Conservation (phyloP, 202 grass and related monocot genomes). For the Carex sylvatica region DNA sequence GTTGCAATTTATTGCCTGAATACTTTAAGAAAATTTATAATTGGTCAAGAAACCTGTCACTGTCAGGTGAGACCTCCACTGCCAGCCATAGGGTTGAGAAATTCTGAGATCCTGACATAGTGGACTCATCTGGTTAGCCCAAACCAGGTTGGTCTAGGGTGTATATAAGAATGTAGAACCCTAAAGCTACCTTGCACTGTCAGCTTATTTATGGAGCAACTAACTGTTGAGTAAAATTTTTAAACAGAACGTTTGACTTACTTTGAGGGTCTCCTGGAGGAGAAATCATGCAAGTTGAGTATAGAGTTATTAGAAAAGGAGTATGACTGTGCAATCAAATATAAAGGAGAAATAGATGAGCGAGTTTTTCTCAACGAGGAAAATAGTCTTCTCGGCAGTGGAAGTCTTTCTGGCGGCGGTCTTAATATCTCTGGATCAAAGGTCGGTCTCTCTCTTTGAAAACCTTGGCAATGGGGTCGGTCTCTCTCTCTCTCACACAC, state of each 20-base stretch:
- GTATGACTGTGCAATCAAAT: conserved; percentile 67
- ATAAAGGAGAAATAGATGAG: conserved; percentile 86
- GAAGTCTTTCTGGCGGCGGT: conserved; percentile 84
- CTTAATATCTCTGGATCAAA: conserved; percentile 71
- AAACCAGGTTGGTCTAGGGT: neutral
- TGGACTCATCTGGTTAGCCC: neutral
- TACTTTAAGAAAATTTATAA: neutral
- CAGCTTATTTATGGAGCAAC: neutral
- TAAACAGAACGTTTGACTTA: conserved; percentile 67
- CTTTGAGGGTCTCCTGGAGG: conserved; percentile 78
- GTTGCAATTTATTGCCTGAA: neutral
- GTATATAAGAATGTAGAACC: neutral
- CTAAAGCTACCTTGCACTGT: neutral
- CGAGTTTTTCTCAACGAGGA: conserved; percentile 92
- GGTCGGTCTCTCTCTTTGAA: conserved; percentile 32
- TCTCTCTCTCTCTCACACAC: neutral
- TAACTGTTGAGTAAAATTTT: neutral
- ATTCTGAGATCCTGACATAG: neutral
- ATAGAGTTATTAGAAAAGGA: conserved; percentile 72
- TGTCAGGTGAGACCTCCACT: neutral
- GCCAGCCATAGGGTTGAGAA: neutral
- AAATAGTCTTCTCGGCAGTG: conserved; percentile 80
- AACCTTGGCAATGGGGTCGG: neutral
- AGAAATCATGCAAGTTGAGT: conserved; percentile 57
- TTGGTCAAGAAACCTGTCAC: neutral